phyloP scores from a whole-genome alignment of 2,329 filamentous ascomycete genomes.

The Aspergillus sojae region DNA sequence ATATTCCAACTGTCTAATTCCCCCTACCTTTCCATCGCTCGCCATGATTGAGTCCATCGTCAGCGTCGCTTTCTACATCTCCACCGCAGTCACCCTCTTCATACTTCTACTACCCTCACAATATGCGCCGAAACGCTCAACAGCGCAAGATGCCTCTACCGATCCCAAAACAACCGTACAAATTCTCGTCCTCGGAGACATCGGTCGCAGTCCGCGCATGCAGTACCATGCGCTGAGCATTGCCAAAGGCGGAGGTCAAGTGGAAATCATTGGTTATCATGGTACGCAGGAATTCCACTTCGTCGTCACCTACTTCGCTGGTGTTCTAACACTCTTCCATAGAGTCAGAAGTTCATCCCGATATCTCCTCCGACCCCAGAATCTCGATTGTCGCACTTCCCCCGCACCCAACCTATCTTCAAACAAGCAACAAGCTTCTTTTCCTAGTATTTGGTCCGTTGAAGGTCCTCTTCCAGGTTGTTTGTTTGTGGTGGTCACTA shows the following conservation, averaged over 20 bases:
- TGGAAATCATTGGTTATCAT: slow-evolving; percentile 85
- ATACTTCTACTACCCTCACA: slow-evolving; percentile 57
- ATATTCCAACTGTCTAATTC: background rate
- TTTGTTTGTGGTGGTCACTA: slow-evolving; percentile 70
- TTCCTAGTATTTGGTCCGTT: slow-evolving; percentile 79
- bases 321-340: slow-evolving; percentile 10
- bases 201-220: slow-evolving; percentile 95
- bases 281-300: slow-evolving; percentile 52
- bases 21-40: background rate
- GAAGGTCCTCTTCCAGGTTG: slow-evolving; percentile 84
- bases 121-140: slow-evolving; percentile 47
- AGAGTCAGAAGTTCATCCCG: slow-evolving; percentile 82
- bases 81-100: slow-evolving; percentile 52
- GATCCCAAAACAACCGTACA: slow-evolving; percentile 61
- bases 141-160: slow-evolving; percentile 26
- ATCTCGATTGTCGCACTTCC: slow-evolving; percentile 73
- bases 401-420: slow-evolving; percentile 67
- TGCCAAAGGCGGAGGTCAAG: slow-evolving; percentile 75
- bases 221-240: slow-evolving; percentile 96
- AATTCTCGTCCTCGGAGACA: slow-evolving; percentile 89
- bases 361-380: slow-evolving; percentile 67
- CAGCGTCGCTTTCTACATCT: slow-evolving; percentile 46
- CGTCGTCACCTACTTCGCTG: background rate
- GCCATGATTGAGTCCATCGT: slow-evolving; percentile 41
- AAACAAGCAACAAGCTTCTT: slow-evolving; percentile 68